Conservation (phyloP, 2,329 filamentous ascomycete genomes). For the Alternaria solani region DNA sequence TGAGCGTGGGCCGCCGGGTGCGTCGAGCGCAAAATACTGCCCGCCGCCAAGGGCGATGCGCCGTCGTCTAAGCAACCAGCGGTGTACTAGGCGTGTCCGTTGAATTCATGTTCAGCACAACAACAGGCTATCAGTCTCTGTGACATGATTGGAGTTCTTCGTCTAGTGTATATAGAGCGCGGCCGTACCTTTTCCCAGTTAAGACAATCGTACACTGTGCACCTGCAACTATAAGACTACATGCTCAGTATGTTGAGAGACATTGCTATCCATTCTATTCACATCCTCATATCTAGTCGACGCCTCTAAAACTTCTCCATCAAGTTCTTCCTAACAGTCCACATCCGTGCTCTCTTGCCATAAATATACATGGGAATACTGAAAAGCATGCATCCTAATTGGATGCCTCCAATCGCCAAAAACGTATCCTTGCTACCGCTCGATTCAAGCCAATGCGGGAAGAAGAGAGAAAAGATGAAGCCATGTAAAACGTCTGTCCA, state of each 20-base stretch:
- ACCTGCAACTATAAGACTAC: background rate
- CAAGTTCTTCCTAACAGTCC: constrained; percentile 85
- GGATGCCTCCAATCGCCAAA: constrained; percentile 83
- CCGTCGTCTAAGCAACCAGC: constrained; percentile 19
- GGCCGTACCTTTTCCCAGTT: background rate
- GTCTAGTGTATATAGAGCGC: background rate
- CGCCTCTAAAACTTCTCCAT: constrained; percentile 75
- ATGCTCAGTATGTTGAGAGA: background rate
- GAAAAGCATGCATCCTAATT: constrained; percentile 75
- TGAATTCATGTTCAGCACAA: background rate
- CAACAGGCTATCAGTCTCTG: background rate
- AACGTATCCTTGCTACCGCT: constrained; percentile 82
- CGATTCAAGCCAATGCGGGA: constrained; percentile 70
- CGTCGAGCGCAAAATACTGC: constrained; percentile 35
- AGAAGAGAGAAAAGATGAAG: constrained; percentile 84
- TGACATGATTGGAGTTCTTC: background rate
- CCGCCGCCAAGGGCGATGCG: constrained; percentile 25
- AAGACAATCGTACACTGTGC: background rate
- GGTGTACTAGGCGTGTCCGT: constrained; percentile 8
- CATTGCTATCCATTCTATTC: background rate
- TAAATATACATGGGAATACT: constrained; percentile 94
- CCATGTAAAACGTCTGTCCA: constrained; percentile 79
- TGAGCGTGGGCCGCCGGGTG: constrained; percentile 33
- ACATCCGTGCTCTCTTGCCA: constrained; percentile 90
- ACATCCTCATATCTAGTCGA: background rate